phyloP scores from a whole-genome alignment of 495 filamentous ascomycete species.

The Penicillium cataractarum region DNA sequence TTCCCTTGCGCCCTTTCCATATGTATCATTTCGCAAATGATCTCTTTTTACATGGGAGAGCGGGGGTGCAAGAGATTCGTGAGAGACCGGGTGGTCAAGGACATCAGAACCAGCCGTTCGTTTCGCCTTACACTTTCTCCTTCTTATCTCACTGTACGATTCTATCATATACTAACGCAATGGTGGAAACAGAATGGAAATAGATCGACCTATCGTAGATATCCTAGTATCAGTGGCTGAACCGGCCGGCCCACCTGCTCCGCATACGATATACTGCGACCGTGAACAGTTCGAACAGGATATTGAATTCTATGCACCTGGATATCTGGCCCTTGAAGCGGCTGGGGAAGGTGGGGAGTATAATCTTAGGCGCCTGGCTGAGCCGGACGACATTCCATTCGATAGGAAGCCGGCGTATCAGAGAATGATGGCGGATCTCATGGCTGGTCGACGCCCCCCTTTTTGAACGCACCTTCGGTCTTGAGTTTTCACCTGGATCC shows the following conservation, averaged over 20 bases:
- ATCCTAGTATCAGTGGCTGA: conserved; percentile 10
- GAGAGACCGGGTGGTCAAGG: conserved; percentile 7
- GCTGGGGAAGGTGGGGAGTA: conserved; percentile 15
- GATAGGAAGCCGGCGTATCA: conserved; percentile 8
- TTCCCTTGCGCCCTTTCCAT: conserved; percentile 14
- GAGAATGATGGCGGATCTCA: conserved; percentile 10
- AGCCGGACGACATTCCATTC: conserved; percentile 7
- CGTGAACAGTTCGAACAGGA: conserved; percentile 15
- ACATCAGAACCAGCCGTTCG: conserved; percentile 16
- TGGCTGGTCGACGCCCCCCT: conserved; percentile 9
- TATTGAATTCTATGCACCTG: conserved; percentile 17
- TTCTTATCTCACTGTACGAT: not conserved
- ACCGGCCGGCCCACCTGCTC: not conserved
- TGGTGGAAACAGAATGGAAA: conserved; percentile 10
- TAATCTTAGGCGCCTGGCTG: conserved; percentile 16
- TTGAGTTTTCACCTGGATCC: not conserved
- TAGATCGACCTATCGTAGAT: conserved; percentile 18
- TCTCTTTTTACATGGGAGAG: conserved; percentile 9
- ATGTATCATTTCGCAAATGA: conserved; percentile 9
- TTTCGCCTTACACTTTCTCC: conserved; percentile 2
- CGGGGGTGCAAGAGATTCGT: conserved; percentile 1
- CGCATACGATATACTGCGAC: conserved; percentile 5
- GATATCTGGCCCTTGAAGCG: conserved; percentile 17
- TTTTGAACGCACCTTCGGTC: conserved; percentile 13
- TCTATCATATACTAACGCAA: conserved; percentile 6